A percentile compares a stretch with the other conserved stretches of the same genome.
These are phyloP conservation scores for Phalaenopsis hybrid DNA, from an alignment of 116 monocot species.

Conservation along the genomic window DNA sequence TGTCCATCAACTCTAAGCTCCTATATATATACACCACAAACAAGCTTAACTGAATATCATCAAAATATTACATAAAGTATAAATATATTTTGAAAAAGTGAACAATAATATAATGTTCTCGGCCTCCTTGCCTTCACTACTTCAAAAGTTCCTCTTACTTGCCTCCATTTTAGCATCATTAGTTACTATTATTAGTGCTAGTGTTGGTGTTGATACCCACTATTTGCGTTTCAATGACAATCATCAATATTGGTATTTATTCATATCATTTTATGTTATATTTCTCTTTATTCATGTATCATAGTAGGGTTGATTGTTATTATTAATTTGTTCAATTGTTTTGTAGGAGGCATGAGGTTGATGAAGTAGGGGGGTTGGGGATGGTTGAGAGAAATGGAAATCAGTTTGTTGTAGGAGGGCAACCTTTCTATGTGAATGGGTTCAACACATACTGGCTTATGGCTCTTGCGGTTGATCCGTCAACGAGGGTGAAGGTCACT, in stretches of 20 bases:
- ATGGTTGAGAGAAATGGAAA: slow-evolving; percentile 58
- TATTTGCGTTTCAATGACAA: not conserved
- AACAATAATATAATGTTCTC: not conserved
- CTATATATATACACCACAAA: not conserved
- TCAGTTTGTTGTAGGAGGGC: slow-evolving; percentile 35
- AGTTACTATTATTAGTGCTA: not conserved
- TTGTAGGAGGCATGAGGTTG: not conserved
- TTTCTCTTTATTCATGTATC: not conserved
- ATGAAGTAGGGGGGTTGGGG: slow-evolving; percentile 17
- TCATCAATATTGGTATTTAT: not conserved
- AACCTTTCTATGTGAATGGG: slow-evolving; percentile 65
- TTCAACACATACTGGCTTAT: slow-evolving; percentile 95
- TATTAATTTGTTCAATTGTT: not conserved
- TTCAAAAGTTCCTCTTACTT: not conserved
- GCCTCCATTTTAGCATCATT: not conserved
- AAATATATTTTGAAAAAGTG: not conserved
- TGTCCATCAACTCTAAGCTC: not conserved
- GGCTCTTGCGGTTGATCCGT: slow-evolving; percentile 57
- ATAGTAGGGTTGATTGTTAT: too few relatives aligned
- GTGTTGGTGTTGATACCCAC: not conserved
- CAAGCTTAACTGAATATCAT: not conserved
- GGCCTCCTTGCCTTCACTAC: not conserved
- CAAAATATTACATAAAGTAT: not conserved
- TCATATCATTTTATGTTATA: not conserved
- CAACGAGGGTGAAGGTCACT: slow-evolving; percentile 53